These are phyloP conservation scores for Tetrahymena borealis DNA, from an alignment of 73 alveolate species.

Conservation along the genomic window DNA sequence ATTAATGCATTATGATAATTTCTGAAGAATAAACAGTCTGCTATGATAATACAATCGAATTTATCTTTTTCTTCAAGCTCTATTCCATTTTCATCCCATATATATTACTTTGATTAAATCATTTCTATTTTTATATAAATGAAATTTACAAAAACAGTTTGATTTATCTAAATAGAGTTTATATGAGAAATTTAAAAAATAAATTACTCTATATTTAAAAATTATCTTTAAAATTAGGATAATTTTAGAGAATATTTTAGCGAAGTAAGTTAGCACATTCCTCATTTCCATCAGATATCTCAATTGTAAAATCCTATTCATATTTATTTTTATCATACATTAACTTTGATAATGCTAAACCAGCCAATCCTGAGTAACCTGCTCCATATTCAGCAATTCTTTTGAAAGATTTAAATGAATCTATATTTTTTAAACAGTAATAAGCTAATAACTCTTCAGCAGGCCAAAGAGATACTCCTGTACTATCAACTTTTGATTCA, in stretches of 20 bases:
- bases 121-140: not conserved
- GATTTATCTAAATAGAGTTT: not conserved
- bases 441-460: not conserved
- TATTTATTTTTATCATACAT: not conserved
- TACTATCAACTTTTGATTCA: not conserved
- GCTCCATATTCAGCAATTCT: not conserved
- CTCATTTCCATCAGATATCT: not conserved
- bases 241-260: not conserved
- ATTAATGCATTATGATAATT: not conserved
- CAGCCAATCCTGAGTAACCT: not conserved
- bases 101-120: not conserved
- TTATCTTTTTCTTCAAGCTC: not conserved
- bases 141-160: not conserved
- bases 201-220: not conserved
- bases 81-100: not conserved
- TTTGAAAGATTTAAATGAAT: not conserved
- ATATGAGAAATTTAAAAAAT: not conserved
- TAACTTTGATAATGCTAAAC: not conserved
- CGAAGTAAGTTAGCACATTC: not conserved
- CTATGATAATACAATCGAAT: not conserved
- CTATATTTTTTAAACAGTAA: not conserved
- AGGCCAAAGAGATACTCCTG: not conserved
- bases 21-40: not conserved
- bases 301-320: not conserved
- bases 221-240: not conserved